phyloP scores from a whole-genome alignment of 805 yeast species.

The Candida taoyuanica region DNA sequence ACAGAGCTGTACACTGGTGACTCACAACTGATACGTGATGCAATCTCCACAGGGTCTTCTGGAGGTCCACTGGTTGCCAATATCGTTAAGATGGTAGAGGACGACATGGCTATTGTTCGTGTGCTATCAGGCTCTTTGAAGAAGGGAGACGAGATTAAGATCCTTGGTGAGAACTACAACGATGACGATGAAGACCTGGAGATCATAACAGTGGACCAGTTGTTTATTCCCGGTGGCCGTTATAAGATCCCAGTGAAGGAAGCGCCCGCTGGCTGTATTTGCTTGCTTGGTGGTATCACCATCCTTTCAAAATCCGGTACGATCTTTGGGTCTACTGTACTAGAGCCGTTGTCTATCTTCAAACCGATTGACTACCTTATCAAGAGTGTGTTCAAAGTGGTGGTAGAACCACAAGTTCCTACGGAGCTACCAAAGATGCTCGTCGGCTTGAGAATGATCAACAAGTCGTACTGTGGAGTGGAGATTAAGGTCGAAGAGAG shows the following conservation, averaged over 20 bases:
- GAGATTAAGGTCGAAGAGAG: constrained; percentile 77
- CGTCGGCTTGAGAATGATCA: constrained; percentile 61
- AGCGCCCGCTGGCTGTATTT: constrained; percentile 64
- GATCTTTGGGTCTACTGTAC: constrained; percentile 32
- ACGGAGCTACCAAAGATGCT: constrained; percentile 70
- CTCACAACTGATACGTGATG: constrained; percentile 12
- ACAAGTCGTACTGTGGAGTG: constrained; percentile 61
- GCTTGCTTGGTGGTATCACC: constrained; percentile 61
- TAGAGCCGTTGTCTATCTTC: constrained; percentile 28
- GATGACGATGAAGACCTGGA: constrained; percentile 50
- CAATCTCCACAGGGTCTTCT: constrained; percentile 31
- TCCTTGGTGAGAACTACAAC: constrained; percentile 52
- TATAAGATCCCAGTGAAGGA: constrained; percentile 52
- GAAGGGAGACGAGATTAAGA: constrained; percentile 41
- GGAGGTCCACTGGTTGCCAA: constrained; percentile 46
- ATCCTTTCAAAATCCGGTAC: constrained; percentile 59
- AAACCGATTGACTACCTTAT: constrained; percentile 40
- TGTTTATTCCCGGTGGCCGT: constrained; percentile 61
- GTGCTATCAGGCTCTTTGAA: constrained; percentile 56
- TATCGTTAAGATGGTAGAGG: constrained; percentile 53
- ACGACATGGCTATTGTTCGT: constrained; percentile 55
- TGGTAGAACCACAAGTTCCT: constrained; percentile 78
- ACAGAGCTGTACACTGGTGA: constrained; percentile 30
- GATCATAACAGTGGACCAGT: constrained; percentile 27
- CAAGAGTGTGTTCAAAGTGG: constrained; percentile 68